phyloP scores from a whole-genome alignment of 2,329 filamentous ascomycete species.

The Fusarium beomiforme region DNA sequence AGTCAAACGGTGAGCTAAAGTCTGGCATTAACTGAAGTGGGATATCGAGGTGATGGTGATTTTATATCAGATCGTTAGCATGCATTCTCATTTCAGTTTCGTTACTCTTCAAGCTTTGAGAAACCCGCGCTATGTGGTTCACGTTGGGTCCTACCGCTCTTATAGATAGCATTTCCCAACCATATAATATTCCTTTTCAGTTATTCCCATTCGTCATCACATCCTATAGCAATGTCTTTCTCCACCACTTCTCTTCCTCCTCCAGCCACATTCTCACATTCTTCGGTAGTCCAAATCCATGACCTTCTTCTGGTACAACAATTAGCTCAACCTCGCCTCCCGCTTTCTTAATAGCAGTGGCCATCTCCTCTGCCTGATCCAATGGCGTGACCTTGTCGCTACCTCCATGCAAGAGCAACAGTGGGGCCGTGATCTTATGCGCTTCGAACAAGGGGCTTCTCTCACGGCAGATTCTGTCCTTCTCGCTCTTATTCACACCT shows the following conservation, averaged over 20 bases:
- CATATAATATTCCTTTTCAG: neutral
- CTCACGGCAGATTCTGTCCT: constrained; percentile 53
- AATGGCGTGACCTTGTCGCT: constrained; percentile 67
- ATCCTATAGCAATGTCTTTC: constrained; percentile 49
- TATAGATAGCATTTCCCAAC: neutral
- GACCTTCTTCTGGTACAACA: constrained; percentile 60
- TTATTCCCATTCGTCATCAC: too few relatives aligned
- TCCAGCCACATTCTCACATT: constrained; percentile 53
- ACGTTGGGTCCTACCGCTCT: neutral
- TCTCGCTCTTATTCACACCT: constrained; percentile 51
- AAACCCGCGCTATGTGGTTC: neutral
- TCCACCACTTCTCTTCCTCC: constrained; percentile 60
- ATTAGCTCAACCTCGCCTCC: constrained; percentile 59
- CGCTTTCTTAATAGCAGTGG: constrained; percentile 52
- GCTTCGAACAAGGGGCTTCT: constrained; percentile 61
- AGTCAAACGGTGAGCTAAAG: constrained; percentile 40
- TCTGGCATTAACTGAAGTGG: constrained; percentile 13
- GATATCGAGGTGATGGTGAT: neutral
- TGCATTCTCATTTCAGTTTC: neutral
- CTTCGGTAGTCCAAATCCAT: constrained; percentile 56
- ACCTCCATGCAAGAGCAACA: constrained; percentile 66
- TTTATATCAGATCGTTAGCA: neutral
- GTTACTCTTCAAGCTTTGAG: neutral
- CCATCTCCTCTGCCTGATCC: constrained; percentile 65
- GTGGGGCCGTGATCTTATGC: constrained; percentile 57